These are phyloP conservation scores for Tephrocybe sp. DNA, from an alignment of 768 basidiomycete genomes.

Conservation along the genomic window DNA sequence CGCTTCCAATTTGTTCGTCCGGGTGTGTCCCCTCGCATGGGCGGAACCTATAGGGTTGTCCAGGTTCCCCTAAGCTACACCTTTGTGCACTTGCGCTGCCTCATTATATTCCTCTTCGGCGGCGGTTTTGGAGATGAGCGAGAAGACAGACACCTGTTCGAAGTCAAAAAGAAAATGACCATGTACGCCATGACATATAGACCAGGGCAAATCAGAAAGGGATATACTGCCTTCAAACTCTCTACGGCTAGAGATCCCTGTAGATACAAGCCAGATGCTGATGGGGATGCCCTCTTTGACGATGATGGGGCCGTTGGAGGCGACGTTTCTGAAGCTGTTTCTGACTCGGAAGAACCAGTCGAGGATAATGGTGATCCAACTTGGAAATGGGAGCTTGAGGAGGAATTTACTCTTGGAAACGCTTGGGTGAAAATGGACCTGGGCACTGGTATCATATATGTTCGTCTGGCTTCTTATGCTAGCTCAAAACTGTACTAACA, in stretches of 20 bases:
- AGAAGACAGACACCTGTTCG: constrained; percentile 55
- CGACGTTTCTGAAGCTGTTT: constrained; percentile 34
- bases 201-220: constrained; percentile 53
- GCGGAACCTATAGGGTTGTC: constrained; percentile 60
- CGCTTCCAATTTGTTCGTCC: constrained; percentile 57
- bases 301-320: constrained; percentile 34
- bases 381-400: constrained; percentile 71
- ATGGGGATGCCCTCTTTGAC: constrained; percentile 26
- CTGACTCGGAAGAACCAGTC: constrained; percentile 21
- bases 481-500: neutral
- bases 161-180: constrained; percentile 48
- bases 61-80: constrained; percentile 73
- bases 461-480: constrained; percentile 30
- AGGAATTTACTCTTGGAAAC: constrained; percentile 57
- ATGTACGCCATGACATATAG: constrained; percentile 38
- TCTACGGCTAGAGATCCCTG: constrained; percentile 54
- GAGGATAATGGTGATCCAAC: constrained; percentile 38
- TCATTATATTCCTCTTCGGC: constrained; percentile 62
- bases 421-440: constrained; percentile 53
- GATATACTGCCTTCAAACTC: constrained; percentile 45
- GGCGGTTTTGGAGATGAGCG: constrained; percentile 20
- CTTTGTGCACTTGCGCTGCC: constrained; percentile 58
- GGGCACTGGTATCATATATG: constrained; percentile 57
- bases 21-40: constrained; percentile 29
- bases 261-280: constrained; percentile 35